Base-by-base conservation (phyloP, 2,329 filamentous ascomycete genomes). In the Colletotrichum zoysiae region DNA sequence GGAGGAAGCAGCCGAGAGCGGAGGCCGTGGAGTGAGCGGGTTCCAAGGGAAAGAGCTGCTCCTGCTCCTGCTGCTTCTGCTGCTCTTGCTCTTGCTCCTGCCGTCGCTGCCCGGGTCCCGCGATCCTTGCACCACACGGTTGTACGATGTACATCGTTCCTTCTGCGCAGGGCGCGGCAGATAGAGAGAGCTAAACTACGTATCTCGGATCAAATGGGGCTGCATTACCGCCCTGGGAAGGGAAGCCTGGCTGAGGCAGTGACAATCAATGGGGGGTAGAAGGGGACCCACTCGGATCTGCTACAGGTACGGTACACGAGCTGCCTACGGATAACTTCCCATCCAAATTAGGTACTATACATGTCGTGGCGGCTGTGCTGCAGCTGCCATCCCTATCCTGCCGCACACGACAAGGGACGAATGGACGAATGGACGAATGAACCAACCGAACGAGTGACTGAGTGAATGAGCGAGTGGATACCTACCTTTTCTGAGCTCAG, bases 221-320 rank as follows among this genome's bases (percentile, higher is more conserved):
- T 59, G 38, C 55, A 30, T 51, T 56, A 26, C 46, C 44, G 40
- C 51, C 53, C 44, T 57, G 42, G 30, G 16, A 20, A 35, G 9
- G 20, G 51, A 35, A 33, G 51, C 26, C 18, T 35, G 35, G 67
- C 42, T 58, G 64, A 53, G 64, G 64, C 68, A 71, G 68, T 67
- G 64, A 67, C 68, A 71, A 71, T 67, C 68, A 71, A 67, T 51
- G 64, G 64, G 42, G 57, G 30, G 12, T n/a, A 14, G 42, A 7
- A 12, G 11, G 42, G 62, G 62, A 23, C 55, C 55, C 55, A 66
- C 35, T n/a, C 18, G 44, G 63, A 33, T 58, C 63, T 30, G 18
- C 50, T 58, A 53, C 35, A 35, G 35, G 35, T 35, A 35, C 30
- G 6, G 35, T 35, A 35, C 35, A 35, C 30, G 30, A 30, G 30